Percentiles rank a stretch among this genome's conserved stretches.
Conservation (phyloP, 306 rosid genomes). For the Trichosanthes truncata region DNA sequence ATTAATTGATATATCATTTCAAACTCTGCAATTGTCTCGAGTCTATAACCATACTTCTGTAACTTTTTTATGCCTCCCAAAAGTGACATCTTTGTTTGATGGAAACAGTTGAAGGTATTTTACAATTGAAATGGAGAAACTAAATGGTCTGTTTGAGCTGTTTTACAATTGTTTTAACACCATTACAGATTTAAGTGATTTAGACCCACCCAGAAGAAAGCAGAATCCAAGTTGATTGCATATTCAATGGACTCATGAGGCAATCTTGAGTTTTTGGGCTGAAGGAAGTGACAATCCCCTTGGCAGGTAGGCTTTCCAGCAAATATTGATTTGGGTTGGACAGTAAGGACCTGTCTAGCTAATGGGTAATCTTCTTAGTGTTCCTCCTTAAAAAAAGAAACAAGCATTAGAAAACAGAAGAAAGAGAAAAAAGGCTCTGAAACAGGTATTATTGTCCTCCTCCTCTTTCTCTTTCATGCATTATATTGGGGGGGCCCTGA, state of each 20-base stretch:
- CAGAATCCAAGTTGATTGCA: background rate
- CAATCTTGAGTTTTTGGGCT: background rate
- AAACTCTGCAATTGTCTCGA: background rate
- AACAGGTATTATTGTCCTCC: background rate
- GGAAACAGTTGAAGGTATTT: background rate
- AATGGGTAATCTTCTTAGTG: background rate
- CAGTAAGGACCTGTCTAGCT: background rate
- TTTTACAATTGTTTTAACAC: background rate
- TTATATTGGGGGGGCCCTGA: slow-evolving; percentile 18
- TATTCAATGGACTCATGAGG: background rate
- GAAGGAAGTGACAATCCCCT: background rate
- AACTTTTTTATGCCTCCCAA: background rate
- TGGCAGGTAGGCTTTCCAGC: background rate
- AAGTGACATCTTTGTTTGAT: background rate
- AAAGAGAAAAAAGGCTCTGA: background rate
- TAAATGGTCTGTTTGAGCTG: background rate
- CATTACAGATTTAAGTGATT: background rate
- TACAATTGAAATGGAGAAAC: background rate
- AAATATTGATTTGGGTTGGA: background rate
- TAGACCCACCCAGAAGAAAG: background rate
- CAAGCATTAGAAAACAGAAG: background rate
- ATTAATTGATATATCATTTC: background rate
- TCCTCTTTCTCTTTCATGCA: slow-evolving; percentile 9
- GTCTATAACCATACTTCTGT: background rate
- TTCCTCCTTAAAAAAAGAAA: background rate